phyloP scores from a whole-genome alignment of 1,284 basidiomycete species.

The Spongispora temasekensis region DNA sequence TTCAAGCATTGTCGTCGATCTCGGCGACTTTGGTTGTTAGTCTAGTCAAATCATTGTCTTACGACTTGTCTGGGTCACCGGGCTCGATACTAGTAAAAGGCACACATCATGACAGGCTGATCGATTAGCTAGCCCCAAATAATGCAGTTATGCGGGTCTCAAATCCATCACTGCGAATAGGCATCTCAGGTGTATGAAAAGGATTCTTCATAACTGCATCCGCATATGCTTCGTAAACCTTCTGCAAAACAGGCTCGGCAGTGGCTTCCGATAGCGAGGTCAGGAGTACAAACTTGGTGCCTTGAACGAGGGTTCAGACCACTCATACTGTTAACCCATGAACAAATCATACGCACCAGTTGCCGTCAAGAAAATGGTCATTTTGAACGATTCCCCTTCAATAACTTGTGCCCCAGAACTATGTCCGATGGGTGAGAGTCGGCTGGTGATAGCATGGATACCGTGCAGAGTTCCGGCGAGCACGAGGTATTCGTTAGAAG shows the following conservation, averaged over 20 bases:
- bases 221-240: constrained; percentile 88
- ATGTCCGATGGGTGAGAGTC: constrained; percentile 80
- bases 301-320: constrained; percentile 44
- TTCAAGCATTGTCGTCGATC: too few relatives aligned
- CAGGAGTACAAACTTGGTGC: constrained; percentile 96
- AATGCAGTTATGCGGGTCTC: constrained; percentile 70
- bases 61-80: too few relatives aligned
- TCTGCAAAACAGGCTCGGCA: constrained; percentile 74
- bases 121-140: constrained; percentile 51
- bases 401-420: constrained; percentile 92
- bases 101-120: too few relatives aligned
- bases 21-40: too few relatives aligned
- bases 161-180: constrained; percentile 90
- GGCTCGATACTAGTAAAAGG: too few relatives aligned
- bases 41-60: too few relatives aligned
- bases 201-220: constrained; percentile 99
- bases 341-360: constrained; percentile 67
- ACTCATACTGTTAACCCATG: constrained; percentile 1
- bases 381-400: constrained; percentile 92
- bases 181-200: constrained; percentile 99
- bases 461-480: constrained; percentile 97
- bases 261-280: constrained; percentile 77
- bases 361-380: constrained; percentile 86
- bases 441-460: constrained; percentile 96
- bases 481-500: constrained; percentile 97